Evolutionary conservation across 768 basidiomycete species (phyloP).

Genomic region (Fomitopsis pulvina): DNA sequence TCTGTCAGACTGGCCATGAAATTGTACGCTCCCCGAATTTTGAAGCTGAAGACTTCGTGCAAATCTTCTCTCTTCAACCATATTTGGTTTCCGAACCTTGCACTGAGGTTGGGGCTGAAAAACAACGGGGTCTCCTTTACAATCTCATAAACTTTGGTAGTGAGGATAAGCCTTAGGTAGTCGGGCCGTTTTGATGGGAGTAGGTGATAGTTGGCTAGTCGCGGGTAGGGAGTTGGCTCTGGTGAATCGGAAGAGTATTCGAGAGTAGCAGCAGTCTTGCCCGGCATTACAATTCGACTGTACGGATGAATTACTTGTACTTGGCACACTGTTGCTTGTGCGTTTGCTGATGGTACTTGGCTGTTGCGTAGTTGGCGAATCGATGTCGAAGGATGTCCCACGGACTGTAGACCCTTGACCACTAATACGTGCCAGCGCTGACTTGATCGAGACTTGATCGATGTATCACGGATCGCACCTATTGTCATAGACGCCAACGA

Average conservation of each 20-base stretch:
- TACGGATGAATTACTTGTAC: too few relatives aligned
- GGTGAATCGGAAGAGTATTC: conserved; percentile 70
- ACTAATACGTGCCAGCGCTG: too few relatives aligned
- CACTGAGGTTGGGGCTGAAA: conserved; percentile 77
- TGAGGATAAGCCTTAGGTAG: conserved; percentile 83
- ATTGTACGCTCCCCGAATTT: conserved; percentile 97
- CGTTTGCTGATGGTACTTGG: too few relatives aligned
- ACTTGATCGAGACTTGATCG: too few relatives aligned
- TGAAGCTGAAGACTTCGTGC: conserved; percentile 98
- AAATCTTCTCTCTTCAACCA: conserved; percentile 97
- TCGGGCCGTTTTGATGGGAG: conserved; percentile 69
- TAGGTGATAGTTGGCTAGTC: conserved; percentile 59
- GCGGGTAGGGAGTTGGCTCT: conserved; percentile 57
- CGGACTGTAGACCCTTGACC: too few relatives aligned
- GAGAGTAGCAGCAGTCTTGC: conserved; percentile 36
- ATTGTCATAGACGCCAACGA: too few relatives aligned
- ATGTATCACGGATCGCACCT: too few relatives aligned
- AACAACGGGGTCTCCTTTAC: conserved; percentile 88
- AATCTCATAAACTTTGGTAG: conserved; percentile 87
- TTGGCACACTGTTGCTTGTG: too few relatives aligned
- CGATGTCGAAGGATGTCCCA: too few relatives aligned
- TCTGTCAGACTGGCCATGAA: conserved; percentile 88
- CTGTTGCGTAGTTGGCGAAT: too few relatives aligned
- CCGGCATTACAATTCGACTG: conserved; percentile 17
- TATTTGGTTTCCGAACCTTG: conserved; percentile 86